phyloP scores from a whole-genome alignment of 768 basidiomycete genomes.

The Leccinum disarticulatum region DNA sequence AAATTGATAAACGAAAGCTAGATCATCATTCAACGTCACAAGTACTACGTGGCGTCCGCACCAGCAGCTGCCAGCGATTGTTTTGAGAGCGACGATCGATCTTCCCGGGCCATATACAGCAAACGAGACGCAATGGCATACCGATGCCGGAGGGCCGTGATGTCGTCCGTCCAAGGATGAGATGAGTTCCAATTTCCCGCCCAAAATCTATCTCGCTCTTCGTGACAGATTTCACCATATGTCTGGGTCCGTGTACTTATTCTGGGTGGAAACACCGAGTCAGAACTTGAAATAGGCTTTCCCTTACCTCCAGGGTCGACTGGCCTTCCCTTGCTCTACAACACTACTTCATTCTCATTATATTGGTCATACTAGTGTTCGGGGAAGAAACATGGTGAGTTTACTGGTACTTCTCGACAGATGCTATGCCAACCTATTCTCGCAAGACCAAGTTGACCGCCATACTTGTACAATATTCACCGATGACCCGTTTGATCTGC shows the following conservation, averaged over 20 bases:
- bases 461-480: conserved; percentile 23
- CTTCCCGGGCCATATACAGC: no score
- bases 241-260: background rate
- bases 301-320: conserved; percentile 52
- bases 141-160: background rate
- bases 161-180: background rate
- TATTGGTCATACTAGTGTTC: conserved; percentile 32
- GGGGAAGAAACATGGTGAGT: conserved; percentile 32
- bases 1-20: no score
- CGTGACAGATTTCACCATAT: background rate
- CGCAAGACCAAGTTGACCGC: conserved; percentile 27
- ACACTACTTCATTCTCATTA: conserved; percentile 17
- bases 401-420: background rate
- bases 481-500: conserved; percentile 22
- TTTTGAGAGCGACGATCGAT: background rate
- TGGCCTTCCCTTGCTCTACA: conserved; percentile 38
- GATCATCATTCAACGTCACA: no score
- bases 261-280: conserved; percentile 12
- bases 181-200: background rate
- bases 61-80: no score
- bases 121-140: background rate
- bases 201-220: background rate
- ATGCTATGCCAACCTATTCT: conserved; percentile 20
- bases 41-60: no score
- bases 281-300: conserved; percentile 8